Evolutionary conservation across 1,284 basidiomycete species (phyloP), one percentile per base, ranked within the genome.

Genomic region (Tilletiaria anomala): DNA sequence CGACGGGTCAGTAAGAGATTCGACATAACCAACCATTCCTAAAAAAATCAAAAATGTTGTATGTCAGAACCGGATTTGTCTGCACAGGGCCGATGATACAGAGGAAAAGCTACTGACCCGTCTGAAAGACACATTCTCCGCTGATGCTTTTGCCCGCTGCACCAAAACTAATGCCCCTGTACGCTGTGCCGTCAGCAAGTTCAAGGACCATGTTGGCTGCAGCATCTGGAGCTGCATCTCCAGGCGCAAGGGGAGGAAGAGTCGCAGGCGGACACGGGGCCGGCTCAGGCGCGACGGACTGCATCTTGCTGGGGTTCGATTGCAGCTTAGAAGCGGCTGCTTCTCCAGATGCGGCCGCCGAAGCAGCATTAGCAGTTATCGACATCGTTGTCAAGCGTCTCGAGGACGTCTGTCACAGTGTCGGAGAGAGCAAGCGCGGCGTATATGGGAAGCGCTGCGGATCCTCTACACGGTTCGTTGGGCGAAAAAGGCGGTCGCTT

Each of bases 121-220:
- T 99, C 73, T 96, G 91, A 73, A 99, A 99, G 65, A 99, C 93
- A 69, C 91, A 96, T 77, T 99, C 93, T 58, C 93, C 93, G 16
- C 88, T 77, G 39, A 94, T 74, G 68, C 84, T 89, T 73, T 87
- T 91, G 42, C 76, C n/a, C 58, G 83, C 75, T 3, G 87, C 87
- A 60, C 93, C 93, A 65, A 99, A 97, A 66, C 82, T 86, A 66
- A 85, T 80, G 37, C 93, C 93, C 43, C 80, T 75, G 61, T 80
- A 85, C 1, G 83, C 80, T 47, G 84, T 78, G 11, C 91, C 91
- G 70, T 97, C 91, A 39, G 78, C 78, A 44, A 99, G 76, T 70
- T 97, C 88, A 46, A 97, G 75, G 37, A 96, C 78, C 71, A 74
- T 74, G 55, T 70, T 65, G 6, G 10, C 26, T 8, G 26, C 26